Conservation (phyloP, 2,329 filamentous ascomycete species). For the Neofusicoccum sp. region DNA sequence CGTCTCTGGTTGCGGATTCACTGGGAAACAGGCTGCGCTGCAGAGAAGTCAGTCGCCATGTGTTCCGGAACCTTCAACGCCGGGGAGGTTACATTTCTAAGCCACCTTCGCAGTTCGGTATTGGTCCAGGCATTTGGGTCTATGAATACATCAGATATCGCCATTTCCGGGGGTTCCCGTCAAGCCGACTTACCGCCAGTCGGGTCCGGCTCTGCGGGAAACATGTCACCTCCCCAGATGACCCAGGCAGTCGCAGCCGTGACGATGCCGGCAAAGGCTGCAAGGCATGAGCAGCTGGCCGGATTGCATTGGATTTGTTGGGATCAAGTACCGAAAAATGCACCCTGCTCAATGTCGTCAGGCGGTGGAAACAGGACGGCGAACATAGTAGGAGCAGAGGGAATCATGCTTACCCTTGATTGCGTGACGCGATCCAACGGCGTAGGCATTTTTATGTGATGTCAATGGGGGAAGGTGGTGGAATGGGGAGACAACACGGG, state of each 20-base stretch:
- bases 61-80: neutral
- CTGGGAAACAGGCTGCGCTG: slow-evolving; percentile 65
- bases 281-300: neutral
- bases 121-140: slow-evolving; percentile 72
- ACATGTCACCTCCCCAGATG: slow-evolving; percentile 76
- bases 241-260: slow-evolving; percentile 78
- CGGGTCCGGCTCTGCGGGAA: slow-evolving; percentile 73
- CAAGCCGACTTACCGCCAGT: slow-evolving; percentile 61
- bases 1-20: slow-evolving; percentile 57
- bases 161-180: slow-evolving; percentile 1
- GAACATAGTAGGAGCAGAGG: slow-evolving; percentile 1
- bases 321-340: slow-evolving; percentile 31
- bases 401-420: slow-evolving; percentile 38
- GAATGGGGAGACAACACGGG: neutral
- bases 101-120: slow-evolving; percentile 77
- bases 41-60: neutral
- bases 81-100: slow-evolving; percentile 65
- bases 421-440: slow-evolving; percentile 49
- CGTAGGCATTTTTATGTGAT: slow-evolving; percentile 42
- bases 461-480: neutral
- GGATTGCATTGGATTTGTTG: neutral
- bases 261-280: slow-evolving; percentile 71
- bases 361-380: slow-evolving; percentile 19
- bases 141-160: slow-evolving; percentile 27
- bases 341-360: slow-evolving; percentile 28